A percentile compares a stretch with the other conserved stretches of the same genome.
Evolutionary conservation across 192 early-diverging fungal genomes (phyloP).

Genomic region (Allomyces macrogynus): DNA sequence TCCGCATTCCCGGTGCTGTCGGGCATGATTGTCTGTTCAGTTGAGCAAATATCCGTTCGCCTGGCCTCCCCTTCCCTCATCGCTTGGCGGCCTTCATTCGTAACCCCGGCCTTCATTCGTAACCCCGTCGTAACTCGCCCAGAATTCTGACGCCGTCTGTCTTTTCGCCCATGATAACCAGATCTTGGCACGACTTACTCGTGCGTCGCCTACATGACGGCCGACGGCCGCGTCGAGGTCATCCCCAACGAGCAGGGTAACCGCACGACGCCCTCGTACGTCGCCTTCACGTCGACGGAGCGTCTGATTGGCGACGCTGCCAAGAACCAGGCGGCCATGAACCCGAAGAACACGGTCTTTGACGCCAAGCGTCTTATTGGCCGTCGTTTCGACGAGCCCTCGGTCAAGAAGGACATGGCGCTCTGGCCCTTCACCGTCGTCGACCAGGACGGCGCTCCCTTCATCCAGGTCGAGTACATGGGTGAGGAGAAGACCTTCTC

Average conservation of each 20-base stretch:
- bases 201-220: constrained; percentile 13
- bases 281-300: constrained; percentile 59
- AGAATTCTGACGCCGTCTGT: too few relatives aligned
- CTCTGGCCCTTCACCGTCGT: constrained; percentile 71
- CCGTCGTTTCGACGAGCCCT: constrained; percentile 62
- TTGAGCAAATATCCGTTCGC: too few relatives aligned
- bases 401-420: constrained; percentile 60
- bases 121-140: too few relatives aligned
- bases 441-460: constrained; percentile 38
- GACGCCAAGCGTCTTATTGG: constrained; percentile 82
- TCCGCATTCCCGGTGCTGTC: too few relatives aligned
- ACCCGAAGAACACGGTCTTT: constrained; percentile 78
- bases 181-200: constrained; percentile 32
- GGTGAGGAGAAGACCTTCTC: constrained; percentile 62
- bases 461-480: constrained; percentile 63
- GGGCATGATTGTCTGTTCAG: too few relatives aligned
- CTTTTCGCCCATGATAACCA: too few relatives aligned
- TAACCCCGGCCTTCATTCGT: too few relatives aligned
- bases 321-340: constrained; percentile 79
- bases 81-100: too few relatives aligned
- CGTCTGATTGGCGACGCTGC: constrained; percentile 71
- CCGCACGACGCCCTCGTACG: constrained; percentile 71
- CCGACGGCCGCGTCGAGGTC: constrained; percentile 33
- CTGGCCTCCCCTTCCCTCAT: too few relatives aligned
- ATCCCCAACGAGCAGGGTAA: constrained; percentile 80